These are phyloP conservation scores for Globisporangium polare DNA, from an alignment of 352 stramenopile genomes.

Conservation along the genomic window DNA sequence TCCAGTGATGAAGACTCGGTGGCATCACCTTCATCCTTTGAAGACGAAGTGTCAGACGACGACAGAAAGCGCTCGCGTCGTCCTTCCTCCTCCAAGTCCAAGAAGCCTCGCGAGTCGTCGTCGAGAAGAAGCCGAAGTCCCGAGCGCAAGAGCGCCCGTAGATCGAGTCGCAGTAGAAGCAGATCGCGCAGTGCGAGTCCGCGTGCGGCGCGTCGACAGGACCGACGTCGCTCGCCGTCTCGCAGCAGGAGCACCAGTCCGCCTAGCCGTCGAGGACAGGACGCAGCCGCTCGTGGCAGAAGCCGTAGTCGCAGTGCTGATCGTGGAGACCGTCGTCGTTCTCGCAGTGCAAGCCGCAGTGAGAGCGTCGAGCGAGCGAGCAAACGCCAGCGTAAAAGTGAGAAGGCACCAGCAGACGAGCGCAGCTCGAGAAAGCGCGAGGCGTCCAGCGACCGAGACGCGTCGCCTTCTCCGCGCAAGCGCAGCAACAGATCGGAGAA, in stretches of 20 bases:
- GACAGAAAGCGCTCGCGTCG: conserved; percentile 7
- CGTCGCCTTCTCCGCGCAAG: conserved; percentile 17
- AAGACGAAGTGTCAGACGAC: conserved; percentile 3
- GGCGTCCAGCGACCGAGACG: conserved; percentile 1
- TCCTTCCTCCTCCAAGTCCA: conserved; percentile 6
- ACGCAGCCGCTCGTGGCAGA: conserved; percentile 3
- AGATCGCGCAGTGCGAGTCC: conserved; percentile 15
- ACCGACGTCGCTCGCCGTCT: neutral
- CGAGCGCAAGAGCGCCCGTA: neutral
- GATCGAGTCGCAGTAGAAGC: conserved; percentile 7
- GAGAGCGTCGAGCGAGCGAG: conserved; percentile 11
- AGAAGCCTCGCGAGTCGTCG: conserved; percentile 3
- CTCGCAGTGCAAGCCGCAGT: conserved; percentile 20
- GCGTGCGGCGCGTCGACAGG: neutral
- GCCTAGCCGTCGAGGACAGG: conserved; percentile 2
- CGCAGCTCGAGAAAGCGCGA: neutral
- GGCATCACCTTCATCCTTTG: conserved; percentile 1
- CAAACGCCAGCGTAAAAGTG: neutral
- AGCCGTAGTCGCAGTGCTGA: conserved; percentile 26
- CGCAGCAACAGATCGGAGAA: conserved; percentile 25
- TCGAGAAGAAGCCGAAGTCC: conserved; percentile 12
- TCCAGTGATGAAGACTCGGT: conserved; percentile 25
- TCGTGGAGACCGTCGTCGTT: conserved; percentile 7
- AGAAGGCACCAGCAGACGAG: neutral
- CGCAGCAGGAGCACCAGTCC: conserved; percentile 16